Evolutionary conservation across 2,329 filamentous ascomycete species (phyloP), one percentile per base, ranked within the genome.

Genomic region (Biscogniauxia marginata): DNA sequence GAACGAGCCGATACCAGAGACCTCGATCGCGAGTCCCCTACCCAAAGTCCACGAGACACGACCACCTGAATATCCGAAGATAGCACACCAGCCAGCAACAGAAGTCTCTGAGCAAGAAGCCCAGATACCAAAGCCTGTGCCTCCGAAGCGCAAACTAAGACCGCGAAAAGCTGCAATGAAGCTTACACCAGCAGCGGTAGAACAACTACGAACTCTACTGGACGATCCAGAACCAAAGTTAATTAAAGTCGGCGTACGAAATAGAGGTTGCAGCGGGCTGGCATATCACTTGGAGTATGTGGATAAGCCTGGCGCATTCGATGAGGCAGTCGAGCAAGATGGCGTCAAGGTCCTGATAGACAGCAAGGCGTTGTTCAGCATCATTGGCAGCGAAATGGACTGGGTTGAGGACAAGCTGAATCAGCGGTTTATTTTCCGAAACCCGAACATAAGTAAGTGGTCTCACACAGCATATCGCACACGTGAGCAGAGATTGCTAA

Each of bases 321-420:
- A 99, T 67, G 95, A 99, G 74, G 82, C 87, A 51, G 91, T 99
- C 1, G 93, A 96, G 71, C 95, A 99, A 72, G 95, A 98, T 68
- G 95, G 93, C 0, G 93, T 99, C 55, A 93, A 90, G 75, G 93
- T 99, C 30, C 74, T 98, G 71, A 95, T 99, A 55, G 95, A 99
- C 74, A 96, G 91, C 80, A 98, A 97, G 79, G 95, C 95, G 45
- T 78, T 99, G 50, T 93, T 99, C 72, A 98, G 93, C 74, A 98
- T 99, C 53, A 97, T 99, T 67, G 95, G 95, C 4, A 96, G 90
- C 70, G 93, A 98, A 77, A 99, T 99, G 95, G 95, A 99, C 71
- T 99, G 93, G 93, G 82, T 93, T 9, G 93, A 98, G 75, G 95
- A 98, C 67, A 96, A 96, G 78, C 77, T 99, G 62, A 96, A 89